These are phyloP conservation scores for Daldinia grandis DNA, from an alignment of 495 filamentous ascomycete species.

Conservation along the genomic window DNA sequence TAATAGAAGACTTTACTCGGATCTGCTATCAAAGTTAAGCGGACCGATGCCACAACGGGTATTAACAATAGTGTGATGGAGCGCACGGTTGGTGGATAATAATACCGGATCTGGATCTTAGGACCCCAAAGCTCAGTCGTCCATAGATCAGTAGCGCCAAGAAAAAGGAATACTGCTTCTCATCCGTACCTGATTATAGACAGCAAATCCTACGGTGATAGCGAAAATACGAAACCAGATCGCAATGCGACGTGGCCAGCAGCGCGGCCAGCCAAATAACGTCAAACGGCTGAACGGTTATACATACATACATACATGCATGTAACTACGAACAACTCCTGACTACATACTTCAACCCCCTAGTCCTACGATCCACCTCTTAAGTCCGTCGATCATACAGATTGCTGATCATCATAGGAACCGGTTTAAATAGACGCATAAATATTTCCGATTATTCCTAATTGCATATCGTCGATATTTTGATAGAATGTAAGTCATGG, in stretches of 20 bases:
- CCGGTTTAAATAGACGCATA: constrained; percentile 3
- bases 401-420: background rate
- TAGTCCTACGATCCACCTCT: constrained; percentile 22
- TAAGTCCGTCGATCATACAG: constrained; percentile 27
- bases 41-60: constrained; percentile 11
- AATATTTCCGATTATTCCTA: constrained; percentile 2
- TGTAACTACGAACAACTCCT: constrained; percentile 8
- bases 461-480: background rate
- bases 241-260: constrained; percentile 27
- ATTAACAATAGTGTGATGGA: constrained; percentile 15
- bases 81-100: constrained; percentile 37
- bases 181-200: background rate
- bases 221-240: constrained; percentile 22
- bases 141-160: constrained; percentile 23
- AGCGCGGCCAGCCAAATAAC: constrained; percentile 4
- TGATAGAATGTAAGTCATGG: background rate
- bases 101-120: constrained; percentile 29
- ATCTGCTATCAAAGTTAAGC: constrained; percentile 10
- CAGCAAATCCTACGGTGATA: constrained; percentile 12
- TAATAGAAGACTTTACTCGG: constrained; percentile 6
- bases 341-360: constrained; percentile 15
- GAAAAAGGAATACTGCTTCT: constrained; percentile 6
- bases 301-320: background rate
- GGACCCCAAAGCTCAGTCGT: constrained; percentile 21
- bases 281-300: background rate